Conservation (phyloP, 2,329 filamentous ascomycete genomes). For the Chaetomiaceae sp. region DNA sequence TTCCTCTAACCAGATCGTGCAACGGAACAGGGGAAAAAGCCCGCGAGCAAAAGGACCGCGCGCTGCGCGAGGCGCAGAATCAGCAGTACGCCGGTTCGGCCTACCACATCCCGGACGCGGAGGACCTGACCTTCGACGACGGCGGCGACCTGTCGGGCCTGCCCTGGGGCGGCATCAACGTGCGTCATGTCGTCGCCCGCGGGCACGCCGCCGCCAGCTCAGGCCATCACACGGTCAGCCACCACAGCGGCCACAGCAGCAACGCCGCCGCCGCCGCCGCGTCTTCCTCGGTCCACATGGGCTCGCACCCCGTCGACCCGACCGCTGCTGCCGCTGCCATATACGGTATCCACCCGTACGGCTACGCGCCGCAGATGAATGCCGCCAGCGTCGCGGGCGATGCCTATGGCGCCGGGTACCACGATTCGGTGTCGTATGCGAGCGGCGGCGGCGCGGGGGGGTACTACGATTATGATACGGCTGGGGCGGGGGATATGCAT, state of each 20-base stretch:
- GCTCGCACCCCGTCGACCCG: conserved; percentile 5
- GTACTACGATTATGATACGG: conserved; percentile 11
- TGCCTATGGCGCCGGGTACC: conserved; percentile 4
- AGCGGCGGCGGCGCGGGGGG: neutral
- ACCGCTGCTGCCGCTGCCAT: no score
- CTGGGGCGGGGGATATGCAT: conserved; percentile 2
- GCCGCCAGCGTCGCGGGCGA: conserved; percentile 2
- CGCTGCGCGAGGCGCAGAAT: conserved; percentile 58
- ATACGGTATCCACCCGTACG: conserved; percentile 16
- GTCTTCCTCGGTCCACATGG: neutral
- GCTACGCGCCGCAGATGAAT: conserved; percentile 2
- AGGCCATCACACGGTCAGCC: conserved; percentile 10
- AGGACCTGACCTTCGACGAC: conserved; percentile 45
- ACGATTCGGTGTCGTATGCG: conserved; percentile 11
- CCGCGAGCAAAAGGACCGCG: conserved; percentile 60
- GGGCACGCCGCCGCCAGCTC: conserved; percentile 36
- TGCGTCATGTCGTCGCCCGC: conserved; percentile 47
- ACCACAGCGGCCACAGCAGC: conserved; percentile 11
- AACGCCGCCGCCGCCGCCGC: no score
- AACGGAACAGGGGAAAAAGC: conserved; percentile 57
- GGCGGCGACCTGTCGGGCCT: conserved; percentile 52
- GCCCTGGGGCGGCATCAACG: conserved; percentile 65
- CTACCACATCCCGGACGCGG: conserved; percentile 55
- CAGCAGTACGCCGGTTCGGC: conserved; percentile 56
- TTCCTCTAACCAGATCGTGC: conserved; percentile 4